phyloP scores from a whole-genome alignment of 768 basidiomycete species.

The Boletus reticuloceps region DNA sequence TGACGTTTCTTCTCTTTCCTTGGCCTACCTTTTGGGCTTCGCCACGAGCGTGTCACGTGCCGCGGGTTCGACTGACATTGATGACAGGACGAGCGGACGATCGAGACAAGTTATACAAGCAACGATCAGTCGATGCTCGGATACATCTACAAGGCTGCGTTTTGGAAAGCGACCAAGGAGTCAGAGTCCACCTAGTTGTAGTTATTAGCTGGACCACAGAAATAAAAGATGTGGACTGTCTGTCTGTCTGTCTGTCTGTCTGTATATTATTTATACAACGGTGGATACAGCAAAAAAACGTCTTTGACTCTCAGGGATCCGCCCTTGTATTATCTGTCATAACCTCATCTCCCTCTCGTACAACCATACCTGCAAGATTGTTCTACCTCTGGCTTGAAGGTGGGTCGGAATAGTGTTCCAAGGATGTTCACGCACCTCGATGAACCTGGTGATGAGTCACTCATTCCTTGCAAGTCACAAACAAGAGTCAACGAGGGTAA shows the following conservation, averaged over 20 bases:
- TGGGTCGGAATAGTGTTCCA: no score
- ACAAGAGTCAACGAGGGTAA: no score
- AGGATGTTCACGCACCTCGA: no score
- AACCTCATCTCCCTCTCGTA: no score
- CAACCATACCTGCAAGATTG: no score
- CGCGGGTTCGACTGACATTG: not conserved
- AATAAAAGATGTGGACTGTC: not conserved
- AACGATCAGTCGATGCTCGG: slow-evolving; percentile 78
- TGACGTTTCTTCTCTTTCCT: not conserved
- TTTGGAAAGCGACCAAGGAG: slow-evolving; percentile 72
- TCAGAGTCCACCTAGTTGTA: not conserved
- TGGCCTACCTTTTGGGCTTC: not conserved
- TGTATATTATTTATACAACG: not conserved
- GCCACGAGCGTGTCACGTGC: not conserved
- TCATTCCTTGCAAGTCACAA: no score
- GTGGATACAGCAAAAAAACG: no score
- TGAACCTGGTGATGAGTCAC: no score
- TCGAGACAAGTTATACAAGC: slow-evolving; percentile 85
- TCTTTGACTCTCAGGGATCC: no score
- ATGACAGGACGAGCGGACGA: slow-evolving; percentile 76
- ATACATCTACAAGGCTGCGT: slow-evolving; percentile 80
- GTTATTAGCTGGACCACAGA: not conserved
- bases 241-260: not conserved
- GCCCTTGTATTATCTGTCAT: no score
- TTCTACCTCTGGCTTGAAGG: no score